Percentiles rank a stretch among this genome's conserved stretches.
phyloP scores from a whole-genome alignment of 2,329 filamentous ascomycete genomes.

The Alternaria gaisen region DNA sequence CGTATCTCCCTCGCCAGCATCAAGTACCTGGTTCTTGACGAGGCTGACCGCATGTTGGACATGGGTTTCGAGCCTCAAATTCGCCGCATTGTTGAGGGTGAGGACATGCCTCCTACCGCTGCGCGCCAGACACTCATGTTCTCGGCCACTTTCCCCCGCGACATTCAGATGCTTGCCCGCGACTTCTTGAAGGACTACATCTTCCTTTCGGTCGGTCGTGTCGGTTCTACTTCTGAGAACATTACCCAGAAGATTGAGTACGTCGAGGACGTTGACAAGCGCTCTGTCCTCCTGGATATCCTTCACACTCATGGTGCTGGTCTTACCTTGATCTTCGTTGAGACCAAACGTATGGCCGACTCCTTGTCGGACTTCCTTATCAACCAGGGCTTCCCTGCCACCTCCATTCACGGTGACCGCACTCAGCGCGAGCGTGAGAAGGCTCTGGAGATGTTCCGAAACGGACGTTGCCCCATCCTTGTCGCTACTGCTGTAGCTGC shows the following conservation, averaged over 20 bases:
- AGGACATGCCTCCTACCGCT: constrained; percentile 90
- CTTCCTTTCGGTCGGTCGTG: constrained; percentile 97
- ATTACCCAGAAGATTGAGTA: constrained; percentile 99
- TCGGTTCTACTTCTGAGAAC: constrained; percentile 99
- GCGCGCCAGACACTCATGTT: constrained; percentile 99
- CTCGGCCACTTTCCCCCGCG: constrained; percentile 97
- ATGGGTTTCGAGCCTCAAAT: constrained; percentile 99
- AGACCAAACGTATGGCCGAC: constrained; percentile 99
- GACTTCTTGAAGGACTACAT: constrained; percentile 99
- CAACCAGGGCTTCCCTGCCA: constrained; percentile 98
- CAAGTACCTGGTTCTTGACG: constrained; percentile 98
- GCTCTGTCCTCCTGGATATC: constrained; percentile 95
- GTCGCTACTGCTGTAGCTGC: constrained; percentile 97
- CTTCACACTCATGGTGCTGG: constrained; percentile 91
- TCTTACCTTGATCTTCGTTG: constrained; percentile 96
- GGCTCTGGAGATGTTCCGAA: constrained; percentile 96
- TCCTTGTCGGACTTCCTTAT: constrained; percentile 97
- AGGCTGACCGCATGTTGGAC: constrained; percentile 99
- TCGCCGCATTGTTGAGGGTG: constrained; percentile 95
- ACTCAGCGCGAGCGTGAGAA: constrained; percentile 99
- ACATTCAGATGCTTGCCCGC: constrained; percentile 98
- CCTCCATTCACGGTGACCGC: constrained; percentile 97
- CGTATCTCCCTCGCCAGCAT: constrained; percentile 98
- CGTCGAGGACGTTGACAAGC: constrained; percentile 96
- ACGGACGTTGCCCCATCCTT: constrained; percentile 91